Percentiles rank a stretch among this genome's conserved stretches.
phyloP scores from a whole-genome alignment of 2,329 filamentous ascomycete genomes.

The Alternaria sp. region DNA sequence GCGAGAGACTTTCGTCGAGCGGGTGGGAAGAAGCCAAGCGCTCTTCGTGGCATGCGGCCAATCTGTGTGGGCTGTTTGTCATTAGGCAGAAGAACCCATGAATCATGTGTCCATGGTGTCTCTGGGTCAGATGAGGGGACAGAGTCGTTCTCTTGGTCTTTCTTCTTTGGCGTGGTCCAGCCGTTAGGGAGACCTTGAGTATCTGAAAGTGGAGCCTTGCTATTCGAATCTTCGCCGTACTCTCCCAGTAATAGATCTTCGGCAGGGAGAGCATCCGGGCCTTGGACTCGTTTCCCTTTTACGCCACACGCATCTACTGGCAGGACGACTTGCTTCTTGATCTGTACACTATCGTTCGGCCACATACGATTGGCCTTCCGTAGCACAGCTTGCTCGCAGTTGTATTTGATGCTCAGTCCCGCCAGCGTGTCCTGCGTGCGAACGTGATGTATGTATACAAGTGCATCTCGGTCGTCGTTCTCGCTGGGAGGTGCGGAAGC shows the following conservation, averaged over 20 bases:
- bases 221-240: conserved; percentile 28
- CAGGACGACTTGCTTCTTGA: conserved; percentile 78
- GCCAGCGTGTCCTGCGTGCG: conserved; percentile 84
- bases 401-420: conserved; percentile 87
- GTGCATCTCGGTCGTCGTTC: conserved; percentile 71
- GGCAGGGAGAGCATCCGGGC: conserved; percentile 43
- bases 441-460: conserved; percentile 91
- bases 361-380: conserved; percentile 91
- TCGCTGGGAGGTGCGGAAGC: conserved; percentile 59
- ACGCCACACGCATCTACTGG: conserved; percentile 89
- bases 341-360: conserved; percentile 90
- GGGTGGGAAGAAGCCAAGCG: conserved; percentile 90
- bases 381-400: conserved; percentile 82
- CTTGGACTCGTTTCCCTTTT: conserved; percentile 68
- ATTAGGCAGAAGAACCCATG: conserved; percentile 84
- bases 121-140: conserved; percentile 53
- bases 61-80: conserved; percentile 78
- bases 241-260: conserved; percentile 47
- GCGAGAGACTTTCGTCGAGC: conserved; percentile 83
- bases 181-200: conserved; percentile 43
- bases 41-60: conserved; percentile 77
- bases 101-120: conserved; percentile 82
- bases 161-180: conserved; percentile 46
- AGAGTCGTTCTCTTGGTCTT: conserved; percentile 38
- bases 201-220: conserved; percentile 18